Percentiles rank a stretch among this genome's conserved stretches.
Conservation (phyloP, 2,329 filamentous ascomycete genomes). For the Mariannaea sp. region DNA sequence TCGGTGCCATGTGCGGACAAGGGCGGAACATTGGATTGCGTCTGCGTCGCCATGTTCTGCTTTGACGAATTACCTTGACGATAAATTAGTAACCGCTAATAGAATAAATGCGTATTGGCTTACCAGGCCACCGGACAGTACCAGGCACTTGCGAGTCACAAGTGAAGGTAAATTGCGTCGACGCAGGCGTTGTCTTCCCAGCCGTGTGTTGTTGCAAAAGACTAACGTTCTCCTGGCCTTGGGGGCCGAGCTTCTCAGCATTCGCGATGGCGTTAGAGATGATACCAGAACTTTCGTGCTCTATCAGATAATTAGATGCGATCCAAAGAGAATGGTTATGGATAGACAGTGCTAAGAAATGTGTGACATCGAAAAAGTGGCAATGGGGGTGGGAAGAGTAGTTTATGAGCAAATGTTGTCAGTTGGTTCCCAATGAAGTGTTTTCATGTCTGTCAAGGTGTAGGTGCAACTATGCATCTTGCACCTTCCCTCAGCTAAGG, state of each 20-base stretch:
- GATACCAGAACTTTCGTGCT: conserved; percentile 69
- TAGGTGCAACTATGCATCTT: too few species aligned
- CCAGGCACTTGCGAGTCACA: conserved; percentile 89
- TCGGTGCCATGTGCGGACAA: conserved; percentile 15
- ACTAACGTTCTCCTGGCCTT: conserved; percentile 78
- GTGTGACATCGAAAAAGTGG: background rate
- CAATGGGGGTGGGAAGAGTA: too few species aligned
- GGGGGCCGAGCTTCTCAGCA: conserved; percentile 71
- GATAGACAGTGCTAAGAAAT: background rate
- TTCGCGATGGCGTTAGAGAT: conserved; percentile 93
- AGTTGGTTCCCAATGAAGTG: too few species aligned
- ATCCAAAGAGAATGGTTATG: background rate
- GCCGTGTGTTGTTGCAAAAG: conserved; percentile 72
- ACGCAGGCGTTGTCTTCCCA: conserved; percentile 67
- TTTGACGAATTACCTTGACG: conserved; percentile 34
- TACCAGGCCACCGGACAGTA: conserved; percentile 74
- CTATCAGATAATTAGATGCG: conserved; percentile 27
- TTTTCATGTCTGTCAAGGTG: too few species aligned
- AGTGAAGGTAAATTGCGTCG: conserved; percentile 94
- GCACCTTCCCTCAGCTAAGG: too few species aligned
- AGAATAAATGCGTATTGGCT: conserved; percentile 20
- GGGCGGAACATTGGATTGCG: conserved; percentile 11
- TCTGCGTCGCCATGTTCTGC: conserved; percentile 29
- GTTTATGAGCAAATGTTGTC: too few species aligned
- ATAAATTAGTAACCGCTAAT: too few species aligned